Base-by-base conservation (phyloP, 768 basidiomycete species). In the Boletus pseudo-olivaceus region DNA sequence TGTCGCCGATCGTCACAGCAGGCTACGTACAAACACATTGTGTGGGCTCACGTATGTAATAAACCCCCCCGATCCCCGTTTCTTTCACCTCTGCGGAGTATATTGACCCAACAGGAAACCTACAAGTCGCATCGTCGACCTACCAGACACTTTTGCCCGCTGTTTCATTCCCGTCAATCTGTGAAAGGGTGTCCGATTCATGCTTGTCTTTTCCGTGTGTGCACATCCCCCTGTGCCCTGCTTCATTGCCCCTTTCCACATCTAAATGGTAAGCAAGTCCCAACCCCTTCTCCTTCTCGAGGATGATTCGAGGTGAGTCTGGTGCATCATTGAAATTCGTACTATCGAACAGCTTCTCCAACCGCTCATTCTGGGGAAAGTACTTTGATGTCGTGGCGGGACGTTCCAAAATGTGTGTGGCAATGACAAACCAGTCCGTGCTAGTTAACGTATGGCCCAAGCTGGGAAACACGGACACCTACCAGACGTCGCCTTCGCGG, bases 1-100 rank as follows among this genome's bases (percentile, higher is more conserved):
- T 61, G 61, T 49, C 15, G 51, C 49, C 62, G 65, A 65, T 65
- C 62, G 65, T 67, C 65, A 62, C 55, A 64, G 51, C 40, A 42
- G 43, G 44, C 38, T 67, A 65, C 64, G 64, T 65, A 65, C 64
- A 53, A 51, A 51, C 56, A 9, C 60, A 43, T n/a, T 39, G 51
- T 27, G 56, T 17, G 9, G 20, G 23, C 33, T 53, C 48, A 48
- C n/a, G 59, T 67, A 65, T 62, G 64, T 65, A 65, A 65, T 65
- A 43, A 19, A 29, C 20, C 44, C 27, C 27, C 15, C 34, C 44
- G 8, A 35, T 48, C 43, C 38, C 55, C 52, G n/a, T 48, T 51
- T 41, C 51, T 38, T 27, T 27, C 29, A 48, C 29, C 20, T 38
- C 50, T 51, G 56, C 19, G 45, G 49, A 38, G 26, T 9, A 14